Conservation (phyloP, 306 rosid species). For the Oemleria cerasiformis region DNA sequence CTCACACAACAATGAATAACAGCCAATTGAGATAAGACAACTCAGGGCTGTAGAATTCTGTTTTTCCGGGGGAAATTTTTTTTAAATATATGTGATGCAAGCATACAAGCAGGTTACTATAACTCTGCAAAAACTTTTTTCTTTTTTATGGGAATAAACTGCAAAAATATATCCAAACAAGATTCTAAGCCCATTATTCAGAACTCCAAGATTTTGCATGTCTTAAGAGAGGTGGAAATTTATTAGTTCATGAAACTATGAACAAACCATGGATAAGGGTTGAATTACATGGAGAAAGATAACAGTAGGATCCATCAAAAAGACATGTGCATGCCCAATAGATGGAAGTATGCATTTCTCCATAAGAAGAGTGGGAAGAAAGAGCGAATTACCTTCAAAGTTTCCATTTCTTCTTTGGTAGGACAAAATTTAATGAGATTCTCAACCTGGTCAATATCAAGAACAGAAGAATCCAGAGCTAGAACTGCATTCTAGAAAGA, state of each 20-base stretch:
- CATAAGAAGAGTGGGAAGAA: not conserved
- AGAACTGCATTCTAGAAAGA: conserved; percentile 50
- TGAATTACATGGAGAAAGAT: not conserved
- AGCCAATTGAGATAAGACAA: no score
- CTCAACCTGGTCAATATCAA: conserved; percentile 86
- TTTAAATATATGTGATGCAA: not conserved
- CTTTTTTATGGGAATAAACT: not conserved
- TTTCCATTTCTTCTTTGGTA: conserved; percentile 94
- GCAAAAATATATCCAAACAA: conserved; percentile 1
- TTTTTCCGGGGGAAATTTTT: no score
- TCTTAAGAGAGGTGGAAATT: not conserved
- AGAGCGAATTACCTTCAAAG: conserved; percentile 54
- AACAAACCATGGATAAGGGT: not conserved
- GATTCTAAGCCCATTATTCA: not conserved
- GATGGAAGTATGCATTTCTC: not conserved
- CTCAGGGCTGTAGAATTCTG: not conserved
- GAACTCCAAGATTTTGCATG: not conserved
- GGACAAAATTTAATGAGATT: conserved; percentile 97
- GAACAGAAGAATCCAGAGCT: conserved; percentile 59
- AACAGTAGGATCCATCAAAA: not conserved
- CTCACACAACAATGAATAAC: no score
- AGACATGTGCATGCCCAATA: not conserved
- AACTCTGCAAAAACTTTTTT: not conserved
- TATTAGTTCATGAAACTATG: not conserved
- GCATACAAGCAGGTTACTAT: not conserved